Evolutionary conservation across 768 basidiomycete genomes (phyloP).

Genomic region (Dioszegia hungarica): DNA sequence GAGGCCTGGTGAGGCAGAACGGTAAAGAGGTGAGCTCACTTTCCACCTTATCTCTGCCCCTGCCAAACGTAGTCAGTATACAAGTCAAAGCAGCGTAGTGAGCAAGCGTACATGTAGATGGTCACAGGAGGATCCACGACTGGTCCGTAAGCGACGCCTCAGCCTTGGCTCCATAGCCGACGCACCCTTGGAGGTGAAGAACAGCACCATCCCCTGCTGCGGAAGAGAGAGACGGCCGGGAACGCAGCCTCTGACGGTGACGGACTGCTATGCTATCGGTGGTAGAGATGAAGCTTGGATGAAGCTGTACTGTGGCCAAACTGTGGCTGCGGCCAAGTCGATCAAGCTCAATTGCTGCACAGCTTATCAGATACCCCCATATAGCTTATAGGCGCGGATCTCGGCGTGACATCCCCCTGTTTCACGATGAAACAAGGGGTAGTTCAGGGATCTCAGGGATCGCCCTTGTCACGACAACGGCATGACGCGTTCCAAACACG

Average conservation of each 20-base stretch:
- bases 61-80: conserved; percentile 9
- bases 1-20: neutral
- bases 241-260: too few relatives aligned
- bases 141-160: conserved; percentile 50
- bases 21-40: conserved; percentile 54
- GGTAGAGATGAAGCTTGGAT: too few relatives aligned
- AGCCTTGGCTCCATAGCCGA: conserved; percentile 10
- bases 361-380: too few relatives aligned
- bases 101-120: conserved; percentile 69
- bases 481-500: conserved; percentile 5
- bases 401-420: neutral
- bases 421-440: neutral
- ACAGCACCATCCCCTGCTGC: conserved; percentile 62
- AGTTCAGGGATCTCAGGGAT: too few relatives aligned
- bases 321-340: too few relatives aligned
- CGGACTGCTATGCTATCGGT: too few relatives aligned
- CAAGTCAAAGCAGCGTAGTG: neutral
- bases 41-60: conserved; percentile 87
- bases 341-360: too few relatives aligned
- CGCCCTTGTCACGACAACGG: neutral
- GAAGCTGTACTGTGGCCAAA: too few relatives aligned
- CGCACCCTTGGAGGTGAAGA: conserved; percentile 59
- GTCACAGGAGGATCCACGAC: conserved; percentile 59
- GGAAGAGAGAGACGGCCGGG: neutral
- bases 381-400: too few relatives aligned